Evolutionary conservation across 2,329 filamentous ascomycete species (phyloP).

Genomic region (Trichophaea hybrida): DNA sequence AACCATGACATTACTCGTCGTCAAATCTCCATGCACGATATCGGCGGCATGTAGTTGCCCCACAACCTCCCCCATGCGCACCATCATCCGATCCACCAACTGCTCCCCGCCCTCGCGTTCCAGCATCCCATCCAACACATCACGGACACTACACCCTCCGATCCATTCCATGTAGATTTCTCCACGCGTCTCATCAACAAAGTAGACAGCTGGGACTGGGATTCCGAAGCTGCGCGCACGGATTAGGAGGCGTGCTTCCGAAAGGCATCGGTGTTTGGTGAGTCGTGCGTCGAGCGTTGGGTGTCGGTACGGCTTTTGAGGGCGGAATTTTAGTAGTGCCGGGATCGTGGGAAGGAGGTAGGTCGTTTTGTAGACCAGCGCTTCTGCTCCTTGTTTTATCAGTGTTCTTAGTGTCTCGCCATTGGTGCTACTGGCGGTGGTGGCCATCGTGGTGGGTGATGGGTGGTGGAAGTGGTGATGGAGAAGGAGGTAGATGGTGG

Average conservation of each 20-base stretch:
- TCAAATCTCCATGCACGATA: constrained; percentile 87
- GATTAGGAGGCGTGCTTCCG: constrained; percentile 73
- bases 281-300: constrained; percentile 74
- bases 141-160: constrained; percentile 54
- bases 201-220: constrained; percentile 67
- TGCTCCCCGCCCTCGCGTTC: constrained; percentile 29
- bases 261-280: constrained; percentile 71
- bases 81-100: constrained; percentile 47
- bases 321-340: constrained; percentile 80
- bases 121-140: constrained; percentile 55
- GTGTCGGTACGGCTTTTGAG: constrained; percentile 82
- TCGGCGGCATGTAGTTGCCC: constrained; percentile 69
- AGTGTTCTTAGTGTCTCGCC: constrained; percentile 45
- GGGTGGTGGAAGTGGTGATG: neutral
- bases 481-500: neutral
- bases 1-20: constrained; percentile 93
- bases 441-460: neutral
- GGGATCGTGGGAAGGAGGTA: constrained; percentile 55
- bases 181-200: constrained; percentile 46
- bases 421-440: neutral
- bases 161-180: constrained; percentile 83
- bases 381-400: constrained; percentile 89
- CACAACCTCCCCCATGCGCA: constrained; percentile 54
- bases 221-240: constrained; percentile 68
- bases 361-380: constrained; percentile 74